Base-by-base conservation (phyloP, 1,284 basidiomycete genomes). In the Neonothopanus nambi region DNA sequence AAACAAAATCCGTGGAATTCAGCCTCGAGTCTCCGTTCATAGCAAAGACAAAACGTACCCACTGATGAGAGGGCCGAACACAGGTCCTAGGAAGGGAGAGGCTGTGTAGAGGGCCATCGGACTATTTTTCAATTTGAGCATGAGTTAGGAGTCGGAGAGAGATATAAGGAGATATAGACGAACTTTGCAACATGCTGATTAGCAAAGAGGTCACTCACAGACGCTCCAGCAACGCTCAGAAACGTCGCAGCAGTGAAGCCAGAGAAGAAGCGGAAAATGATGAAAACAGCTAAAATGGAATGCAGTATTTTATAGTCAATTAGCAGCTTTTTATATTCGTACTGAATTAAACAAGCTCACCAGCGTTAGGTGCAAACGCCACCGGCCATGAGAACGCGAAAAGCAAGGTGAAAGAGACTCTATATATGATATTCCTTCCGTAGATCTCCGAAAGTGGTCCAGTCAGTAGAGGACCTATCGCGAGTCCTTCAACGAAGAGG, bases 181-280 rank as follows among this genome's bases (percentile, higher is more conserved):
- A 61, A 90, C 82, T 76, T 85, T 46, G 81, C 86, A 8, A 93
- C 84, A 15, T 79, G 72, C 0, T 68, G 63, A 58, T 89, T 82
- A 0, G 71, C 66, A 62, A 91, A 93, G 54, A 92, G 65, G 65
- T 93, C 92, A 18, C 83, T 84, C 17, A 93, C 81, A 46, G 83
- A 86, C 3, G 91, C 91, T 0, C 92, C 92, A 0, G 87, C 85
- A 1, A 94, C 91, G 53, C 82, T 86, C 18, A 94, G 70, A 67
- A 94, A 94, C 0, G 89, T 84, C 0, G 87, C 74, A 1, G 90
- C 81, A 53, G 76, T 81, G 50, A 88, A 79, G 0, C 91, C 91
- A 26, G 80, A 80, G 17, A 89, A 58, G 65, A 89, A 89, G 2
- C 89, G 82, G 61, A 90, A 90, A 9, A 87, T 73, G 8, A 91